Base-by-base conservation (phyloP, 225 moss, liverwort and hornwort species). In the Climacium dendroides region DNA sequence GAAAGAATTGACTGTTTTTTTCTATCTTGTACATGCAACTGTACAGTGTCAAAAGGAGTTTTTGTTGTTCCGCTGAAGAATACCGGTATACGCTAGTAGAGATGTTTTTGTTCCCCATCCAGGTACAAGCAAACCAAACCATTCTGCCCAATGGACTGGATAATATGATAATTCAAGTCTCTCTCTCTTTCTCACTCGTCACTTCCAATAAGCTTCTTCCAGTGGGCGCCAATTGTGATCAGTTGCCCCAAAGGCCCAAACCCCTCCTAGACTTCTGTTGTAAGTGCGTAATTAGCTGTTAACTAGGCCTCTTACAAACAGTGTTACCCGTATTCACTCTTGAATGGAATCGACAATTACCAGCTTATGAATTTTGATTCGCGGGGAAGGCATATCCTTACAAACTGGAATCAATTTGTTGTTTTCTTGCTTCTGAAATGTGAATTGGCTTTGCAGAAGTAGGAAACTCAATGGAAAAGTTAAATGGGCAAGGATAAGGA, bases 21-120 rank as follows among this genome's bases (percentile, higher is more conserved):
- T 83, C 19, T 74, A 62, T 85, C 83, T 83, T 92, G 87, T 87
- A 89, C 92, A 92, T 90, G 85, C 83, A 70, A 83, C 83, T 92
- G 89, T 90, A 90, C 89, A 92, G 88, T 79, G 78, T 90, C 61
- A 54, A 80, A 85, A 61, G 48, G 73, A 73, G 71, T 89, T 73
- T 83, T 67, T 85, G 41, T 89, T 85, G 85, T 89, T 92, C 54
- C 50, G 67, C 70, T 92, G 85, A 87, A 83, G 81, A 65, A 52
- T 70, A 8, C n/a, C n/a, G 8, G 73, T 81, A 83, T 83, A 76
- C 58, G 34, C 65, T 74, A 87, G 60, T 85, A 79, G 74, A 55
- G 74, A 55, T 81, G 59, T 73, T 89, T 85, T 89, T 83, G 63
- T 50, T 87, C 39, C 79, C 69, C 59, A 50, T 85, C 89, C 79